phyloP scores from a whole-genome alignment of 805 yeast genomes.

The Ogataea wickerhamii region DNA sequence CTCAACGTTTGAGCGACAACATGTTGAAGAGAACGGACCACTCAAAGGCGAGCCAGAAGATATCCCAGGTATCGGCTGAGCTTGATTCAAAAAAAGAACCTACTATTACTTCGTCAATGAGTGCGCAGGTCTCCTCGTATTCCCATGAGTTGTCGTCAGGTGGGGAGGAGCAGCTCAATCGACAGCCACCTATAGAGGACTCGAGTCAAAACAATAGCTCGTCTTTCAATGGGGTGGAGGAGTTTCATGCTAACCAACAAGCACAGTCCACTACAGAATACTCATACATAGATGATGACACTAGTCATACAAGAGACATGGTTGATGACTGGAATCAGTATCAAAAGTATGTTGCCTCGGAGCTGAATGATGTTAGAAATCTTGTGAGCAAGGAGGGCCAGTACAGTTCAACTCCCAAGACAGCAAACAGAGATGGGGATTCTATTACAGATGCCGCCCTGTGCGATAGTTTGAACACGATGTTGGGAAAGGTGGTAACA shows the following conservation, averaged over 20 bases:
- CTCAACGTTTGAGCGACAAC: neutral
- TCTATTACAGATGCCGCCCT: neutral
- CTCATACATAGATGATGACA: slow-evolving; percentile 1
- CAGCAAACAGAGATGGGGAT: neutral
- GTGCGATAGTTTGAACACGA: slow-evolving; percentile 5
- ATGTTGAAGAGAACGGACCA: no score
- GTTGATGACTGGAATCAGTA: slow-evolving; percentile 1
- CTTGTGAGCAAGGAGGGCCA: slow-evolving; percentile 1
- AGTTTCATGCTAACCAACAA: slow-evolving; percentile 1
- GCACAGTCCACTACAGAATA: neutral
- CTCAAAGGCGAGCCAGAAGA: neutral
- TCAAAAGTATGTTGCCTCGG: slow-evolving; percentile 1
- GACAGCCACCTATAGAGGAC: neutral
- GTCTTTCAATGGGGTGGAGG: neutral
- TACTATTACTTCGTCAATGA: neutral
- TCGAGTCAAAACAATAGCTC: neutral
- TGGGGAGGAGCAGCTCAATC: neutral
- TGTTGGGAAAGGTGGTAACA: slow-evolving; percentile 12
- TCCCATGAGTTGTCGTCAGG: neutral
- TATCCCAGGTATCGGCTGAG: no score
- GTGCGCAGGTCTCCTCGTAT: neutral
- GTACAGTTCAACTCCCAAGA: slow-evolving; percentile 1
- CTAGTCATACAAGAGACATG: neutral
- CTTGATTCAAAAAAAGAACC: neutral
- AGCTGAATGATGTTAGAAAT: slow-evolving; percentile 2